Evolutionary conservation across 306 rosid species (phyloP), one percentile per base, ranked within the genome.

Genomic region (Citrullus amarus): DNA sequence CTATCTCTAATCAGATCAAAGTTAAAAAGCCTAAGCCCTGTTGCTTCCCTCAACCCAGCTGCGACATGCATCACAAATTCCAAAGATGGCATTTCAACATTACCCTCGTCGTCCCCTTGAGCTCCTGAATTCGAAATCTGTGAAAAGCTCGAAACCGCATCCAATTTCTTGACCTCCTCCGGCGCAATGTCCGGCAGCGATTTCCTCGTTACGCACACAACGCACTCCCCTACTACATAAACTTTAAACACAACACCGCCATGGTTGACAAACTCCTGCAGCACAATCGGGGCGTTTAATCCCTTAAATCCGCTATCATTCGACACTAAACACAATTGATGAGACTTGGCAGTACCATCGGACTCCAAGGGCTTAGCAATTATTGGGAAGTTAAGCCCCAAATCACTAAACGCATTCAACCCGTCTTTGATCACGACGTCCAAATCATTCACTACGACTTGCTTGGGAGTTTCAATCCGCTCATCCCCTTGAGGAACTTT

Each of bases 181-280:
- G 90, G 91, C 0, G 93, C 80, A 2, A 93, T 96, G 53, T 93
- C 97, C 1, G 97, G 97, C 67, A 93, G 79, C 1, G 98, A 93
- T 84, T 89, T 93, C 81, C 97, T 79, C 88, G 92, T 93, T 18
- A 91, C 98, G 79, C 97, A 91, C 15, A 82, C 80, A 55, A 93
- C 98, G 67, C 85, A 79, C 59, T 84, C 88, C 17, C 98, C 97
- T 0, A 87, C 98, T 0, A 93, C 98, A 46, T 90, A 93, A 18
- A 93, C 98, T 88, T 93, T 91, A 80, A 93, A 93, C 13, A 93
- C 91, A 46, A 93, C 98, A 7, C 98, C 97, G 1, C 98, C 98
- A 61, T 93, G 98, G 81, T 93, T 93, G 13, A 91, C 93, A 28
- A 93, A 93, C 75, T 93, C 98, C 80, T 93, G 98, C 28, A 93